These are phyloP conservation scores for Leucocoprinus birnbaumii DNA, from an alignment of 768 basidiomycete genomes.

Conservation along the genomic window DNA sequence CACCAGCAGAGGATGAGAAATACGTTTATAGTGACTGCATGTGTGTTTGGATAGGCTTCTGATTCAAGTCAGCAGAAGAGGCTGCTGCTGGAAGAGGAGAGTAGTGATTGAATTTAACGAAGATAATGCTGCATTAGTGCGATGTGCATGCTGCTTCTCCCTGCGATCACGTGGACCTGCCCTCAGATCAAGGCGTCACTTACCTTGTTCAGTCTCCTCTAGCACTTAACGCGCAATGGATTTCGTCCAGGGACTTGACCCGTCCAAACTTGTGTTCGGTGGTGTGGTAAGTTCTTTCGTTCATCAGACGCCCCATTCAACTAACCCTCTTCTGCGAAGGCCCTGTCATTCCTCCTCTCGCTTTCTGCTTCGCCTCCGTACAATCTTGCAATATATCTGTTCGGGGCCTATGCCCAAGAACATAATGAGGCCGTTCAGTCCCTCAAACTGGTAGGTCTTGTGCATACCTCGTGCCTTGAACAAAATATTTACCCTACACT, in stretches of 20 bases:
- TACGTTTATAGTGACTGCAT: conserved; percentile 5
- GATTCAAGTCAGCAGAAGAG: not conserved
- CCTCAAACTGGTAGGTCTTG: conserved; percentile 52
- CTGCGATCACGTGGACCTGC: not conserved
- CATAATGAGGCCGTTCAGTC: conserved; percentile 61
- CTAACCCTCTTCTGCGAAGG: conserved; percentile 31
- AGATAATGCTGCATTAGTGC: not conserved
- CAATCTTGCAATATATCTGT: conserved; percentile 82
- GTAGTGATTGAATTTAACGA: not conserved
- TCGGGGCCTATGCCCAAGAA: conserved; percentile 74
- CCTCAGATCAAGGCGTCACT: not conserved
- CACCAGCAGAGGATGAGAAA: not conserved
- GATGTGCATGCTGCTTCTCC: not conserved
- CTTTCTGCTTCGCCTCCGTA: conserved; percentile 63
- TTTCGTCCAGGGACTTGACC: conserved; percentile 68
- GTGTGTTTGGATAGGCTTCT: not conserved
- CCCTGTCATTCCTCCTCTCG: conserved; percentile 55
- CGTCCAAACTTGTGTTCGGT: conserved; percentile 62
- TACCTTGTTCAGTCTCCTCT: conserved; percentile 3
- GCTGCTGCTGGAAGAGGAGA: not conserved
- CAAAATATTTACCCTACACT: conserved; percentile 1
- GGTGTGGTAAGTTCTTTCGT: conserved; percentile 53
- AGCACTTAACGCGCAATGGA: conserved; percentile 41
- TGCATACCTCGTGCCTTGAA: not conserved
- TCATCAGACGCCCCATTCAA: not conserved